These are phyloP conservation scores for Diatrype stigma DNA, from an alignment of 2,329 filamentous ascomycete species.

Conservation along the genomic window DNA sequence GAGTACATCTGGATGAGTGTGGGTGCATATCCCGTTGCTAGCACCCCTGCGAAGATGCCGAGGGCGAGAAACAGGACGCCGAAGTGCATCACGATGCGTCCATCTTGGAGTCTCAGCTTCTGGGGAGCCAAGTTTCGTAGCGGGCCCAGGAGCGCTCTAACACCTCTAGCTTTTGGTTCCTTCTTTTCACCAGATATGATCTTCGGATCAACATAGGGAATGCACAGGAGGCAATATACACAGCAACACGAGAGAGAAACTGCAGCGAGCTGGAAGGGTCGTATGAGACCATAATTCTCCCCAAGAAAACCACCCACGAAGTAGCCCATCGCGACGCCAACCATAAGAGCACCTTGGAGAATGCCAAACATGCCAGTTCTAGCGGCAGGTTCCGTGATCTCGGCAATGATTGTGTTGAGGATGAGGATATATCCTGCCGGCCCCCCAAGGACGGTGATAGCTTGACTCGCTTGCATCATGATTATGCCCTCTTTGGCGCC, in stretches of 20 bases:
- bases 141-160: conserved; percentile 9
- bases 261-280: conserved; percentile 18
- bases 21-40: conserved; percentile 19
- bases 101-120: conserved; percentile 13
- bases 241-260: conserved; percentile 12
- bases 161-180: conserved; percentile 7
- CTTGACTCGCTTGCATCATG: conserved; percentile 62
- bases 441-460: conserved; percentile 64
- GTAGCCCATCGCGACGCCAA: conserved; percentile 16
- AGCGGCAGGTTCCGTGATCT: conserved; percentile 53
- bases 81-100: conserved; percentile 13
- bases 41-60: conserved; percentile 18
- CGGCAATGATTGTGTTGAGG: conserved; percentile 62
- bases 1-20: conserved; percentile 22
- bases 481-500: conserved; percentile 57
- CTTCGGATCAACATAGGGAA: conserved; percentile 20
- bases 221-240: conserved; percentile 12
- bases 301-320: conserved; percentile 16
- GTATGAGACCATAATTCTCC: conserved; percentile 14
- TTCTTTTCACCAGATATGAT: conserved; percentile 10
- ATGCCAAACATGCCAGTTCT: conserved; percentile 60
- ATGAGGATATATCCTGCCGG: conserved; percentile 65
- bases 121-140: conserved; percentile 14
- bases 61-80: conserved; percentile 16
- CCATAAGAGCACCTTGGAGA: conserved; percentile 20